Percentiles rank a stretch among this genome's conserved stretches.
phyloP scores from a whole-genome alignment of 164 flowering plant species.

The Malania oleifera region DNA sequence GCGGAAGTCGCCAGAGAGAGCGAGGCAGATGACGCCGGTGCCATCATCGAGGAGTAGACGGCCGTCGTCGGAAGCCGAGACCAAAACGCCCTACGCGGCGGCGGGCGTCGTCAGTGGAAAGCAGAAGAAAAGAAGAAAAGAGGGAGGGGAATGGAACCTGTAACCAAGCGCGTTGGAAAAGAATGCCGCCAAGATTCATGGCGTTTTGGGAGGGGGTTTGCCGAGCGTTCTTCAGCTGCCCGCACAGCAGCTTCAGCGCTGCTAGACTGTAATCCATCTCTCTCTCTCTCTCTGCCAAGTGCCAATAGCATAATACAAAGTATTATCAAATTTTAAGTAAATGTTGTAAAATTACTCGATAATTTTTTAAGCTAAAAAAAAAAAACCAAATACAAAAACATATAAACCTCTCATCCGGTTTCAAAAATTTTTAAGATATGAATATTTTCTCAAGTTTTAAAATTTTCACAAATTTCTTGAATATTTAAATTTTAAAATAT shows the following conservation, averaged over 20 bases:
- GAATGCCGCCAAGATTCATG: constrained; percentile 52
- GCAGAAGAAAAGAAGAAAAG: neutral
- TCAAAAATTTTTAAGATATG: too few relatives aligned
- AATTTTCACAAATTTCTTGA: too few relatives aligned
- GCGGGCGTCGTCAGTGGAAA: neutral
- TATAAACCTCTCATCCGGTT: too few relatives aligned
- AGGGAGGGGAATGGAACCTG: constrained; percentile 36
- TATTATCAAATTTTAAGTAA: too few relatives aligned
- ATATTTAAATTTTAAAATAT: too few relatives aligned
- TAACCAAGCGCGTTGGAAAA: constrained; percentile 94
- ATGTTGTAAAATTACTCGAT: too few relatives aligned
- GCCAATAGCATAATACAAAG: too few relatives aligned
- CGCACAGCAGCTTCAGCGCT: constrained; percentile 67
- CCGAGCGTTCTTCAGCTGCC: constrained; percentile 49
- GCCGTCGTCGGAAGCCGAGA: constrained; percentile 29
- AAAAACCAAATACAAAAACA: too few relatives aligned
- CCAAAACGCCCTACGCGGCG: constrained; percentile 59
- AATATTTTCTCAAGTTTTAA: too few relatives aligned
- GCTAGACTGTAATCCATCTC: constrained; percentile 82
- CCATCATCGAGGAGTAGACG: constrained; percentile 68
- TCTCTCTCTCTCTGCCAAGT: constrained; percentile 8
- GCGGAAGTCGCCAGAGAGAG: constrained; percentile 44
- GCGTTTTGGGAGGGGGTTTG: constrained; percentile 40
- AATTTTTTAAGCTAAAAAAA: too few relatives aligned
- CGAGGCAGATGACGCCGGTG: constrained; percentile 52